phyloP scores from a whole-genome alignment of 371 early-diverging fungal genomes.

The Mortierella sp. region DNA sequence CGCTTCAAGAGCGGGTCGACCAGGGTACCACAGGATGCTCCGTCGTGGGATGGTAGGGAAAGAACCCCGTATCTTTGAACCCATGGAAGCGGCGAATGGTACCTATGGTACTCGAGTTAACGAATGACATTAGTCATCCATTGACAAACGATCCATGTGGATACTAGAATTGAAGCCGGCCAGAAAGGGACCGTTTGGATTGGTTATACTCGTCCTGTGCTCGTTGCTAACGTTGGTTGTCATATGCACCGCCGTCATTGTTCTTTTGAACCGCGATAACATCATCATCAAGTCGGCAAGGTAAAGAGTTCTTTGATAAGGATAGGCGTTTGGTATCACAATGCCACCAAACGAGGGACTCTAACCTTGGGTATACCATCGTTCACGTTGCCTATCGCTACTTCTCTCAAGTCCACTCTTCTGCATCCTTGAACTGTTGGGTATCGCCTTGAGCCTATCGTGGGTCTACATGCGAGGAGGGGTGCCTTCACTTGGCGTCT shows the following conservation, averaged over 20 bases:
- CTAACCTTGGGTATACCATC: not conserved
- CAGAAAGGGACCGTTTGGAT: constrained; percentile 46
- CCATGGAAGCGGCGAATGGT: too few relatives aligned
- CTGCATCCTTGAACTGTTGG: constrained; percentile 63
- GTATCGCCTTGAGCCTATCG: constrained; percentile 56
- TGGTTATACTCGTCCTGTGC: constrained; percentile 51
- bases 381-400: not conserved
- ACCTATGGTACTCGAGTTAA: too few relatives aligned
- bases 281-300: constrained; percentile 66
- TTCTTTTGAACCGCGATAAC: constrained; percentile 56
- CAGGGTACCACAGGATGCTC: constrained; percentile 15
- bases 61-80: too few relatives aligned
- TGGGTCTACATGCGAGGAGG: constrained; percentile 55
- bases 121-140: too few relatives aligned
- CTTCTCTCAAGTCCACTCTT: constrained; percentile 58
- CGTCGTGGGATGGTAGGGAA: constrained; percentile 19
- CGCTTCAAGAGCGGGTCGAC: constrained; percentile 31
- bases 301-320: constrained; percentile 39
- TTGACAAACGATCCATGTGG: too few relatives aligned
- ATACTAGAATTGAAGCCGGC: constrained; percentile 57
- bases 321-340: too few relatives aligned
- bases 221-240: constrained; percentile 53
- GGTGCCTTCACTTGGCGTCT: constrained; percentile 42
- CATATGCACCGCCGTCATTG: constrained; percentile 52
- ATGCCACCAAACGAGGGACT: too few relatives aligned